Conservation (phyloP, 192 early-diverging fungal species). For the Geranomyces variabilis region DNA sequence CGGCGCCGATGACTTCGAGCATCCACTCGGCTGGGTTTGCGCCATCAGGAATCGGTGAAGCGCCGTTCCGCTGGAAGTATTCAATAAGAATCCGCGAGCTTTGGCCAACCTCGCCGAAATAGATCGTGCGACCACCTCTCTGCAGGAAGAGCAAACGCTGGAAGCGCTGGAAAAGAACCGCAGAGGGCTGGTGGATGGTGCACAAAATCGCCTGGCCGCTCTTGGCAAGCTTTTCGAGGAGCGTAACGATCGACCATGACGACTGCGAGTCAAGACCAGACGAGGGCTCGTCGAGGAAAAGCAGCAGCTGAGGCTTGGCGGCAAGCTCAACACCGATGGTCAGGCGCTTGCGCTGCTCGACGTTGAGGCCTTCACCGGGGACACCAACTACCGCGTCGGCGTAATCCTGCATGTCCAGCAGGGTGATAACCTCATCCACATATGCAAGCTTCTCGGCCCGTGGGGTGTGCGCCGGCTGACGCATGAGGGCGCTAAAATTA, state of each 20-base stretch:
- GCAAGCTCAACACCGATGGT: slow-evolving; percentile 88
- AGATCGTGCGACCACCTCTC: slow-evolving; percentile 67
- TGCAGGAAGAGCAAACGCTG: slow-evolving; percentile 75
- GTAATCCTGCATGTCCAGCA: slow-evolving; percentile 74
- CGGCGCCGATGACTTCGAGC: slow-evolving; percentile 75
- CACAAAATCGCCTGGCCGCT: slow-evolving; percentile 67
- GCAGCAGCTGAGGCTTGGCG: slow-evolving; percentile 79
- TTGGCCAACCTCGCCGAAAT: slow-evolving; percentile 64
- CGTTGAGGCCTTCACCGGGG: slow-evolving; percentile 61
- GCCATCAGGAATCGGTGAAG: slow-evolving; percentile 56
- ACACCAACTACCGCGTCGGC: slow-evolving; percentile 78
- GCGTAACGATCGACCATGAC: slow-evolving; percentile 68
- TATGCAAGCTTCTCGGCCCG: slow-evolving; percentile 30
- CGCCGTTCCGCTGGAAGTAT: slow-evolving; percentile 76
- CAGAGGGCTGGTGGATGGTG: slow-evolving; percentile 85
- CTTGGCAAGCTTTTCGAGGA: slow-evolving; percentile 76
- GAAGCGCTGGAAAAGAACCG: slow-evolving; percentile 78
- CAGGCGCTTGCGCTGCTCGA: slow-evolving; percentile 44
- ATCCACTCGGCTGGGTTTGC: slow-evolving; percentile 89
- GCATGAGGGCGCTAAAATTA: slow-evolving; percentile 37
- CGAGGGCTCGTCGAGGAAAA: slow-evolving; percentile 91
- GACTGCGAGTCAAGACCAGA: slow-evolving; percentile 80
- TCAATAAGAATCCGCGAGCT: slow-evolving; percentile 65
- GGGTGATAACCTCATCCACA: slow-evolving; percentile 51
- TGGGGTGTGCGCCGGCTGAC: slow-evolving; percentile 32